A percentile compares a stretch with the other conserved stretches of the same genome.
These are phyloP conservation scores for Nakaseomyces delphensis DNA, from an alignment of 1,139 yeast species.

Conservation along the genomic window DNA sequence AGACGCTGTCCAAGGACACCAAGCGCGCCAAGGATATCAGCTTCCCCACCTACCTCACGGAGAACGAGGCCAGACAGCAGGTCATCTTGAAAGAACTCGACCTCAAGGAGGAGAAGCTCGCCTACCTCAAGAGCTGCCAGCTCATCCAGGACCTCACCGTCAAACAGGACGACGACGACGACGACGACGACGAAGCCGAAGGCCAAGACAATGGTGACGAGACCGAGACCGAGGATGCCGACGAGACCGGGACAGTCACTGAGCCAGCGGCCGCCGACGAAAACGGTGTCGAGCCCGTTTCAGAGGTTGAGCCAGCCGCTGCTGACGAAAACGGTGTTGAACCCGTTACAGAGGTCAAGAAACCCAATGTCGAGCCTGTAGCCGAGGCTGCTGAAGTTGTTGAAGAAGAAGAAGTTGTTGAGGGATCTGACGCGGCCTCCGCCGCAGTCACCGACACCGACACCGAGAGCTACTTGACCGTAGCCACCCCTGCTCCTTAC, in stretches of 20 bases:
- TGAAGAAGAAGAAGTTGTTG: conserved; percentile 2
- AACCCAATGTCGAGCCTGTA: not conserved
- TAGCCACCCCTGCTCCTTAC: conserved; percentile 3
- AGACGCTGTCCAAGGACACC: conserved; percentile 15
- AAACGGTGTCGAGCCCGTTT: too few species aligned
- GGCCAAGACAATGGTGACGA: conserved; percentile 39
- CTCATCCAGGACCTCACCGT: conserved; percentile 14
- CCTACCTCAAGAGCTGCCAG: conserved; percentile 21
- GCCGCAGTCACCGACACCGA: conserved; percentile 8
- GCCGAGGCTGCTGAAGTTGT: not conserved
- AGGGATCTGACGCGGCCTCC: conserved; percentile 5
- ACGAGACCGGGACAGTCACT: conserved; percentile 32
- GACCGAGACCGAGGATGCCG: conserved; percentile 29
- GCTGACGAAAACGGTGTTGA: too few species aligned
- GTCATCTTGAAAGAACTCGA: conserved; percentile 18
- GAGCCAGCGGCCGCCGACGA: too few species aligned
- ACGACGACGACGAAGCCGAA: conserved; percentile 44
- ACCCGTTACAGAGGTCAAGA: not conserved
- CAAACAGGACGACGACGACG: conserved; percentile 38
- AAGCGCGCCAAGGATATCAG: conserved; percentile 24
- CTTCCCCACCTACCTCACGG: conserved; percentile 22
- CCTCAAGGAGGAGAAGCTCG: conserved; percentile 20
- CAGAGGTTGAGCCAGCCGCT: not conserved
- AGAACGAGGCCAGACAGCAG: conserved; percentile 23
- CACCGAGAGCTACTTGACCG: conserved; percentile 4